phyloP scores from a whole-genome alignment of 257 asterid species.

The Paulownia fortunei region DNA sequence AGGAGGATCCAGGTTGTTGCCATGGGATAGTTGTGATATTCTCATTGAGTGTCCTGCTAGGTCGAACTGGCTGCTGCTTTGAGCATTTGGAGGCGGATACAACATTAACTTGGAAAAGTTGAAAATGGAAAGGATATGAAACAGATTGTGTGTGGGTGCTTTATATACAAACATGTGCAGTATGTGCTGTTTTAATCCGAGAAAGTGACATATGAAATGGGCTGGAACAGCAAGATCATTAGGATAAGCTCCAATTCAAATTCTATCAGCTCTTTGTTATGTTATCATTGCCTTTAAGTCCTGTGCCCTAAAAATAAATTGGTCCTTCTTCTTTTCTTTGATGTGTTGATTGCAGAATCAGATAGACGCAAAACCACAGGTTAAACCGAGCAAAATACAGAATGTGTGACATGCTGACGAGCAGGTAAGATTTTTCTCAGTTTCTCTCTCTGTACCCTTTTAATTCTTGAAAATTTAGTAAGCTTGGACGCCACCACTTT shows the following conservation, averaged over 20 bases:
- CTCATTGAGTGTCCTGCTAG: background rate
- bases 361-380: slow-evolving; percentile 40
- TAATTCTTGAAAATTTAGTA: slow-evolving; percentile 3
- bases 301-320: background rate
- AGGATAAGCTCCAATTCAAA: background rate
- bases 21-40: background rate
- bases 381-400: slow-evolving; percentile 44
- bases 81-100: background rate
- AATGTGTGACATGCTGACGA: slow-evolving; percentile 36
- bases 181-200: background rate
- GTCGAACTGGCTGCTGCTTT: background rate
- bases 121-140: background rate
- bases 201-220: background rate
- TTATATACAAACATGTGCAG: background rate
- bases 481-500: background rate
- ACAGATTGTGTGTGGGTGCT: background rate
- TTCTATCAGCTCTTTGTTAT: background rate
- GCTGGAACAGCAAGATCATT: background rate
- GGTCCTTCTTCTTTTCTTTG: background rate
- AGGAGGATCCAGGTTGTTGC: no score
- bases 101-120: background rate
- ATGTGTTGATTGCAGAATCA: slow-evolving; percentile 38
- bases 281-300: background rate
- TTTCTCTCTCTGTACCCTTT: background rate
- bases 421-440: slow-evolving; percentile 34